A percentile compares a stretch with the other conserved stretches of the same genome.
phyloP scores from a whole-genome alignment of 345 rosid genomes.

The Populus pruinosa region DNA sequence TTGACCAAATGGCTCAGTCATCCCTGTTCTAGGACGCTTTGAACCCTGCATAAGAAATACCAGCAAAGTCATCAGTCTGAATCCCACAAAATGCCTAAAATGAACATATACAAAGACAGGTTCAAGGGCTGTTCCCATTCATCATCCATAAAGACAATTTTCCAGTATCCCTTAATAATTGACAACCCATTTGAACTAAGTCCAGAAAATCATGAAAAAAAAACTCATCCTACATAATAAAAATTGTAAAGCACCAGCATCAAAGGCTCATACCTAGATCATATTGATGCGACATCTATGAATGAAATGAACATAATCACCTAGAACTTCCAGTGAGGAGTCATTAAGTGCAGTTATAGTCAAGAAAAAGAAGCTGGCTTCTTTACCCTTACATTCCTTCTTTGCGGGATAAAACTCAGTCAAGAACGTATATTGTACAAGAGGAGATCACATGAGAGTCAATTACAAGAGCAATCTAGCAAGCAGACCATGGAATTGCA shows the following conservation, averaged over 20 bases:
- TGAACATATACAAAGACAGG: background rate
- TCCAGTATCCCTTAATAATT: background rate
- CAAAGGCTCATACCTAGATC: background rate
- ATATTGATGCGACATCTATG: background rate
- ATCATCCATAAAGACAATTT: background rate
- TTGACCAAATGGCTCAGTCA: conserved; percentile 68
- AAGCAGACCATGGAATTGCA: background rate
- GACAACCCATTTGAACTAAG: background rate
- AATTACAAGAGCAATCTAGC: background rate
- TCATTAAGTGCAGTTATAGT: background rate
- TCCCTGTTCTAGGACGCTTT: conserved; percentile 74
- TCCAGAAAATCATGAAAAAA: background rate
- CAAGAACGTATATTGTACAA: background rate
- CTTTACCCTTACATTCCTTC: background rate
- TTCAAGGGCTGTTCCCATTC: background rate
- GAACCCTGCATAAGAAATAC: conserved; percentile 57
- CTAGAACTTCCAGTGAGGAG: background rate
- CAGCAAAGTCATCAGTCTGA: background rate
- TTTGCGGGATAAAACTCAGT: background rate
- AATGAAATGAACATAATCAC: background rate
- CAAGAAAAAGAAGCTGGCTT: background rate
- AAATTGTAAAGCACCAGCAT: background rate
- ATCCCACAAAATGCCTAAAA: background rate
- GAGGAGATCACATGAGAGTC: background rate
- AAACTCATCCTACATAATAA: background rate